Evolutionary conservation across 2,329 filamentous ascomycete genomes (phyloP), one percentile per base, ranked within the genome.

Genomic region (Talaromyces sp.): DNA sequence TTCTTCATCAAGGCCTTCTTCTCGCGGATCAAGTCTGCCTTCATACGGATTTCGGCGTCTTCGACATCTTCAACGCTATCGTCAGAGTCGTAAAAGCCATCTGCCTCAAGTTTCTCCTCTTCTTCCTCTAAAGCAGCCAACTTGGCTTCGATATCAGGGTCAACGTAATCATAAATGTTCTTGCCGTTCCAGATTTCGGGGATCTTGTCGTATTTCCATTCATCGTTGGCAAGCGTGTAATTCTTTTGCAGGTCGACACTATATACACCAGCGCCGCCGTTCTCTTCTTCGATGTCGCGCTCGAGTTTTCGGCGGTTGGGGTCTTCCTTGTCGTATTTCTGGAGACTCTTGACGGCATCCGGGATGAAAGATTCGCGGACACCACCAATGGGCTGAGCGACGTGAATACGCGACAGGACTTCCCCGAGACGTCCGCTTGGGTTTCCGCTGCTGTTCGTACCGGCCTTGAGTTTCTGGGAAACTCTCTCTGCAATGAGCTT

Each of bases 151-250:
- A 99, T 99, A 62, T 99, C 96, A 1, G 93, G 93, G 72, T 98
- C 95, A 72, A 99, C 87, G 77, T 91, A 99, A 78, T 99, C 95
- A 80, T 93, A 95, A 63, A 99, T 91, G 76, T 99, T 99, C 84
- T 93, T 93, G 77, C 95, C 95, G 73, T 98, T 88, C 77, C 93
- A 90, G 56, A 97, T 84, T 78, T 99, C 95, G 35, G 95, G 95
- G 61, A 98, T 90, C 79, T 90, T 92, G 81, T 99, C 96, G 75
- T 96, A 86, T 77, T 96, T 96, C 95, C 95, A 98, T 63, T 95
- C 92, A 46, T 89, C 86, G 74, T 97, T 86, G 67, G 90, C 91
- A 66, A 98, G 87, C 16, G 92, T 79, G 77, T 96, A 99, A 73
- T 95, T 90, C 73, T 91, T 86, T 76, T 91, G 90, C 72, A 98